phyloP scores from a whole-genome alignment of 2,329 filamentous ascomycete species.

The Ophiostoma tasmaniense region DNA sequence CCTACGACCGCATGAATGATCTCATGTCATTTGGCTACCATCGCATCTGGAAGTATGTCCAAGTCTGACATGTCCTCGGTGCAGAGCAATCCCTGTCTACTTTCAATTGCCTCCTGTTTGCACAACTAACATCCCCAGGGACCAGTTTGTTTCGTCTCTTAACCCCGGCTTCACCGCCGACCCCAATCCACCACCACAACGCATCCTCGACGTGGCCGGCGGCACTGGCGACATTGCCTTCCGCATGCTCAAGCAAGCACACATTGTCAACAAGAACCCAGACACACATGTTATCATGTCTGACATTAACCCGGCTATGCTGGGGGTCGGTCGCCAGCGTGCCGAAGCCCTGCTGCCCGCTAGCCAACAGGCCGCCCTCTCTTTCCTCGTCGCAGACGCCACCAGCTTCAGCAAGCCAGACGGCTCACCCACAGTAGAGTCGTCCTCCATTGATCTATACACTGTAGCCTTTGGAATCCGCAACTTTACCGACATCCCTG shows the following conservation, averaged over 20 bases:
- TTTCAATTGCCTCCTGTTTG: neutral
- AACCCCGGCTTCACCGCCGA: conserved; percentile 62
- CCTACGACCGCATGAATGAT: conserved; percentile 98
- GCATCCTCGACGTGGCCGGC: conserved; percentile 93
- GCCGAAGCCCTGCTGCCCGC: conserved; percentile 50
- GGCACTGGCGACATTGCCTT: conserved; percentile 98
- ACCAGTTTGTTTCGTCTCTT: conserved; percentile 86
- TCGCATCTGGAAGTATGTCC: conserved; percentile 73
- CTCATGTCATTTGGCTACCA: conserved; percentile 98
- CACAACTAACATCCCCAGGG: conserved; percentile 34
- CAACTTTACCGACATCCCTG: conserved; percentile 89
- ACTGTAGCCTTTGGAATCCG: conserved; percentile 96
- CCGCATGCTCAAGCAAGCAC: conserved; percentile 83
- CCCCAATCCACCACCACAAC: conserved; percentile 41
- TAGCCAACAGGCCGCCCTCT: conserved; percentile 48
- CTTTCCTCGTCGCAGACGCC: conserved; percentile 85
- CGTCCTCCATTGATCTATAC: conserved; percentile 79
- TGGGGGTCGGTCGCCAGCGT: conserved; percentile 77
- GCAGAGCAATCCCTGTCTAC: neutral
- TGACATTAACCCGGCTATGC: conserved; percentile 95
- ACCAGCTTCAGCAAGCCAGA: conserved; percentile 48
- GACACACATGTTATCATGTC: conserved; percentile 80
- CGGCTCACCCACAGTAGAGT: conserved; percentile 46
- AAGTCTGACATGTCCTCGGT: neutral
- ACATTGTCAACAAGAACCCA: conserved; percentile 68